These are phyloP conservation scores for Diplogelasinospora grovesii DNA, from an alignment of 495 filamentous ascomycete genomes.

Conservation along the genomic window DNA sequence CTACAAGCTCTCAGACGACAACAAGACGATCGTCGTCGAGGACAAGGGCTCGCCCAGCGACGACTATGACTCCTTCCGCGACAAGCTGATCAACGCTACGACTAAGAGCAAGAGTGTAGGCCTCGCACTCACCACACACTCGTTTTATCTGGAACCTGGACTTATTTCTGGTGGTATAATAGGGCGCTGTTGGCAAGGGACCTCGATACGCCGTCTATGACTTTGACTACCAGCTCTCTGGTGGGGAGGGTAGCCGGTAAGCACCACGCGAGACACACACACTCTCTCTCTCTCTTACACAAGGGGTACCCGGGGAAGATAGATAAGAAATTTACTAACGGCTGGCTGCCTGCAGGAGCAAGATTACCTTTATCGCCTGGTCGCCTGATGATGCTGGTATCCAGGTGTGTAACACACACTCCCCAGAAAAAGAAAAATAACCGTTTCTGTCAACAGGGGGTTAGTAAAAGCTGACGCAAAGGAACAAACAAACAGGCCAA, in stretches of 20 bases:
- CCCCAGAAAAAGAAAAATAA: too few relatives aligned
- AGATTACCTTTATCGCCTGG: slow-evolving; percentile 95
- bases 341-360: slow-evolving; percentile 53
- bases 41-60: slow-evolving; percentile 48
- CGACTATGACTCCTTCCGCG: slow-evolving; percentile 71
- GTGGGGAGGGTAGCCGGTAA: slow-evolving; percentile 77
- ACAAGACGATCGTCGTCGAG: slow-evolving; percentile 82
- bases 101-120: slow-evolving; percentile 37
- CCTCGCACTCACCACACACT: too few relatives aligned
- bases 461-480: too few relatives aligned
- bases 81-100: slow-evolving; percentile 64
- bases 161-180: slow-evolving; percentile 10
- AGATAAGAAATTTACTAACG: slow-evolving; percentile 12
- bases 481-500: slow-evolving; percentile 60
- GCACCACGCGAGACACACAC: slow-evolving; percentile 11
- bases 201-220: slow-evolving; percentile 91
- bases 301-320: neutral
- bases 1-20: slow-evolving; percentile 93
- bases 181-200: slow-evolving; percentile 60
- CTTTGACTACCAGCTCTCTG: slow-evolving; percentile 73
- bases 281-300: neutral
- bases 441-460: too few relatives aligned
- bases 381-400: slow-evolving; percentile 76
- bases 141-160: neutral
- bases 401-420: slow-evolving; percentile 54